These are phyloP conservation scores for Cytospora schulzeri DNA, from an alignment of 2,329 filamentous ascomycete species.

Conservation along the genomic window DNA sequence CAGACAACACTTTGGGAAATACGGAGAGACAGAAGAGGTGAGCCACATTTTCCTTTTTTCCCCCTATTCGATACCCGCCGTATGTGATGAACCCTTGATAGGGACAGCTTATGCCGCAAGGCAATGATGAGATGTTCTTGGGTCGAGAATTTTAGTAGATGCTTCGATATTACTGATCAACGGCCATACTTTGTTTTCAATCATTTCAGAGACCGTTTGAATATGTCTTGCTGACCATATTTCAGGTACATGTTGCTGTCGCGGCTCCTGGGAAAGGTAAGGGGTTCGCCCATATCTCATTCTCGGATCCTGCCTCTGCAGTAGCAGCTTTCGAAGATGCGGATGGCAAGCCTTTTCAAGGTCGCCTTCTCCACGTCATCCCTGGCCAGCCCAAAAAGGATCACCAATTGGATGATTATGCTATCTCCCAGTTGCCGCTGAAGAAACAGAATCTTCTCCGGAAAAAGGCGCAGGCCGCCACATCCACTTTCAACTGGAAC, in stretches of 20 bases:
- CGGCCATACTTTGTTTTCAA: constrained; percentile 32
- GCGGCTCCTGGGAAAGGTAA: constrained; percentile 76
- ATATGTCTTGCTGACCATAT: constrained; percentile 44
- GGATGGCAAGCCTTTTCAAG: constrained; percentile 88
- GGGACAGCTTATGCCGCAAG: constrained; percentile 94
- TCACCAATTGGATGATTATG: constrained; percentile 81
- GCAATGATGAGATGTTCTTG: constrained; percentile 79
- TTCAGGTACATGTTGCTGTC: constrained; percentile 82
- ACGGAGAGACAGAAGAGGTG: constrained; percentile 86
- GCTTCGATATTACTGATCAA: constrained; percentile 79
- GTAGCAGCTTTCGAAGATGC: constrained; percentile 76
- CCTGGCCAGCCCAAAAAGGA: constrained; percentile 82
- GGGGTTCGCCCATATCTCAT: constrained; percentile 88
- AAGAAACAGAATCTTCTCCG: constrained; percentile 94
- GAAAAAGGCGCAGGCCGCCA: constrained; percentile 77
- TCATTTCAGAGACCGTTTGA: constrained; percentile 26
- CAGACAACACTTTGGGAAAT: constrained; percentile 68
- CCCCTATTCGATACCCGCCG: constrained; percentile 27
- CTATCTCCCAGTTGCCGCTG: constrained; percentile 85
- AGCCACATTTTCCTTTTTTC: constrained; percentile 43
- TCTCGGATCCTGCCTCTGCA: constrained; percentile 70
- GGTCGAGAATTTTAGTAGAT: constrained; percentile 99
- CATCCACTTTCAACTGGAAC: constrained; percentile 92
- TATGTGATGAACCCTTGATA: constrained; percentile 97
- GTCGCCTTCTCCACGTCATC: constrained; percentile 86